Base-by-base conservation (phyloP, 768 basidiomycete species). In the Suillus ampliporus region DNA sequence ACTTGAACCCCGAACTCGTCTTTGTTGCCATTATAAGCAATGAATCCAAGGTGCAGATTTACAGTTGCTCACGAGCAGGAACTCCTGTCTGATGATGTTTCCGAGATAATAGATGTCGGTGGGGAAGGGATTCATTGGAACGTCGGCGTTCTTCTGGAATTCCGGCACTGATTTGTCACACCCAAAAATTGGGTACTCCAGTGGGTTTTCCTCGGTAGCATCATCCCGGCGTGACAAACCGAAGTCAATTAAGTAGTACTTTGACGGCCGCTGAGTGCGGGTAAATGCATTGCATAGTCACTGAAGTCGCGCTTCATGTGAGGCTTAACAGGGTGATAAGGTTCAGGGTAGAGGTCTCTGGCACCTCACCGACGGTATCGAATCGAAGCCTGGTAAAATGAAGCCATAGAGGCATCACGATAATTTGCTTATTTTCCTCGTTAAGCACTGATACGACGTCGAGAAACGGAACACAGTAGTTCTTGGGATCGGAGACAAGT, bases 351-450 rank as follows among this genome's bases (percentile, higher is more conserved):
- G 64, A 69, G 51, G 34, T 40, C 40, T 23, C 21, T 46, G 5
- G 44, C 44, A 44, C 73, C 60, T 79, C 78, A 1, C 76, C 76
- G 4, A 77, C 15, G 0, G 71, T 76, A 47, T 72, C 68, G 56
- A 79, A 78, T 1, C 41, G 63, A 8, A 72, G 72, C 2, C 38
- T 46, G 17, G 61, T n/a, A 37, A 68, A 74, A 0, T n/a, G 28
- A 51, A 73, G 71, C 19, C 82, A 71, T 2, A 78, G 59, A 0
- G 80, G 82, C 75, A 79, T 80, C 2, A 76, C 70, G 2, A 78
- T 53, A 2, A 74, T 69, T 11, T 40, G 37, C 1, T 0, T 21
- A 17, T 71, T 43, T 1, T 60, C 56, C 0, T 62, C 61, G 17
- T 53, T 57, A 7, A 67, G 67, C 44, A 74, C 48, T 17, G 46